Percentiles rank a stretch among this genome's conserved stretches.
These are phyloP conservation scores for Ophiostoma australiae DNA, from an alignment of 2,329 filamentous ascomycete genomes.

Conservation along the genomic window DNA sequence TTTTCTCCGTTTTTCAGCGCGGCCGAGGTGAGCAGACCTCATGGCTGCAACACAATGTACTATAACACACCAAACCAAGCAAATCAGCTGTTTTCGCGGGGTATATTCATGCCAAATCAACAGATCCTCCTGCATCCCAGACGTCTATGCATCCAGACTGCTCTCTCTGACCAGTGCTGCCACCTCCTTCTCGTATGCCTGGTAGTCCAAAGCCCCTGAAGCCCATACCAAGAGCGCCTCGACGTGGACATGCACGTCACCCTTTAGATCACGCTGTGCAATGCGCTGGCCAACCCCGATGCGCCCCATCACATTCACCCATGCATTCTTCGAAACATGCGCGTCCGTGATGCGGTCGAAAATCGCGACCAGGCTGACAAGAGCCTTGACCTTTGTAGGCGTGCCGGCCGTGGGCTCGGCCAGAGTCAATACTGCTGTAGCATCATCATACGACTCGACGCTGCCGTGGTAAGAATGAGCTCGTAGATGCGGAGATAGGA, in stretches of 20 bases:
- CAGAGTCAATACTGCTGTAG: slow-evolving; percentile 59
- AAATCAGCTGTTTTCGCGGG: neutral
- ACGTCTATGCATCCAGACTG: no score
- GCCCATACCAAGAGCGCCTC: slow-evolving; percentile 63
- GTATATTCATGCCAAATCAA: neutral
- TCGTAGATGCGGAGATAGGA: neutral
- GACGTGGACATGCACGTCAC: neutral
- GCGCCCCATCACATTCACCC: slow-evolving; percentile 87
- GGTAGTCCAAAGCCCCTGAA: slow-evolving; percentile 66
- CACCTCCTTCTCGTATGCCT: slow-evolving; percentile 56
- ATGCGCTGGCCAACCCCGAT: slow-evolving; percentile 36
- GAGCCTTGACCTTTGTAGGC: slow-evolving; percentile 41
- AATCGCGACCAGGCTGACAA: slow-evolving; percentile 67
- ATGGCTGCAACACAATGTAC: neutral
- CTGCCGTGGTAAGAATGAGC: slow-evolving; percentile 28
- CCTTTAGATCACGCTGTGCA: slow-evolving; percentile 14
- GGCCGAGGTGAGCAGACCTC: neutral
- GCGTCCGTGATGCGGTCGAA: slow-evolving; percentile 60
- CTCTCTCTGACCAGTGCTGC: neutral
- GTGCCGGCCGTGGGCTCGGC: slow-evolving; percentile 45
- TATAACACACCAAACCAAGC: neutral
- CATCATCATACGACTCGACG: slow-evolving; percentile 48
- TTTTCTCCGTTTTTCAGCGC: neutral
- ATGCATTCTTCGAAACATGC: slow-evolving; percentile 67
- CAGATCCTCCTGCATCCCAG: no score